Base-by-base conservation (phyloP, 306 rosid genomes). In the Vigna trinervia region DNA sequence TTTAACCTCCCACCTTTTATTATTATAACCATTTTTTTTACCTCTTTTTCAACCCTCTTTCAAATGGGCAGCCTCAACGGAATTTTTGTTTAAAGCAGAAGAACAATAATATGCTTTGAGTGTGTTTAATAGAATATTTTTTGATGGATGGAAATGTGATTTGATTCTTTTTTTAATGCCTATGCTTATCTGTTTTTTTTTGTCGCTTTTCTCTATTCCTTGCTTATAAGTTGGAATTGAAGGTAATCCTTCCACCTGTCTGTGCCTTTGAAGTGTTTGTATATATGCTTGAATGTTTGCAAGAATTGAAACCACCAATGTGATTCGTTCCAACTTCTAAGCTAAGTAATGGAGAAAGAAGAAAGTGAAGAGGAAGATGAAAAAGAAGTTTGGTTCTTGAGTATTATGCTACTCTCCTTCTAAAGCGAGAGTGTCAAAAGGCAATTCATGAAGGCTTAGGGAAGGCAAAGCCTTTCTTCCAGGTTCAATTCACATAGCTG, bases 391-490 rank as follows among this genome's bases (percentile, higher is more conserved):
- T 12, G 68, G 65, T 28, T 56, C 12, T 60, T 34, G 56, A 65
- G 68, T 20, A 51, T n/a, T 65, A 26, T 77, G 64, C 77, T 69
- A 36, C 81, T 82, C 88, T 78, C 75, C 69, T 54, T 77, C 82
- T 73, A 81, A 78, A 53, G 88, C 60, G 85, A 75, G 86, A 70
- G 78, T 51, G 63, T 80, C 12, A 70, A 77, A 82, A 78, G 96
- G 96, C 96, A 91, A 91, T 85, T 89, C 94, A 86, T 59, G 52
- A 47, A 83, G 92, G 94, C 96, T 87, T 64, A 87, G 89, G 94
- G 96, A 78, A 89, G 94, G 96, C 87, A 43, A 89, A 76, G 94
- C 92, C 96, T 89, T 89, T 91, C 94, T 89, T 87, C 94, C 94
- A 73, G 92, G 56, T 89, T 76, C 75, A 19, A 54, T 63, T 81